Evolutionary conservation across 2,329 filamentous ascomycete genomes (phyloP).

Genomic region (Calonectria honghensis): DNA sequence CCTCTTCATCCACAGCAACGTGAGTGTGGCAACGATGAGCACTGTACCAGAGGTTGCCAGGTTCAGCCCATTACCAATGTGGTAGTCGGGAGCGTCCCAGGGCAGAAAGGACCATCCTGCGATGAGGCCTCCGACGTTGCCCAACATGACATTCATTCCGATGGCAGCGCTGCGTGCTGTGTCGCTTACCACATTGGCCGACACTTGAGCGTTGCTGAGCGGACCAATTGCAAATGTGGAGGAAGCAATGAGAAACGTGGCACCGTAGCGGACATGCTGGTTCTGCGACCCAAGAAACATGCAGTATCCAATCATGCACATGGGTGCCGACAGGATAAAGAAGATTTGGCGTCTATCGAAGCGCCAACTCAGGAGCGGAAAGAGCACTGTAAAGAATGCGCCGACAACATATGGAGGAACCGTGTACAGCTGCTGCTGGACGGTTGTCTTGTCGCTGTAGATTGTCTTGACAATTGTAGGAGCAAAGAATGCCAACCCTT

Average conservation of each 20-base stretch:
- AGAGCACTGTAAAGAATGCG: conserved; percentile 77
- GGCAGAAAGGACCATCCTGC: conserved; percentile 78
- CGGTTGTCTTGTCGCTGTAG: conserved; percentile 71
- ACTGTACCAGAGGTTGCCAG: conserved; percentile 73
- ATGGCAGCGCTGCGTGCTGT: conserved; percentile 81
- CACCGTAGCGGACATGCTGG: conserved; percentile 76
- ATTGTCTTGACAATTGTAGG: conserved; percentile 82
- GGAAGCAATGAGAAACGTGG: conserved; percentile 80
- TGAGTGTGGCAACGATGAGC: conserved; percentile 67
- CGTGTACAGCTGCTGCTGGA: conserved; percentile 80
- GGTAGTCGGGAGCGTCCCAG: conserved; percentile 77
- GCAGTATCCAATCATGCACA: conserved; percentile 81
- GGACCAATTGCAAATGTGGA: conserved; percentile 79
- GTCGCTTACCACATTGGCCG: conserved; percentile 82
- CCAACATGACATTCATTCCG: conserved; percentile 80
- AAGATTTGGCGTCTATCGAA: conserved; percentile 76
- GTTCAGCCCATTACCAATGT: conserved; percentile 82
- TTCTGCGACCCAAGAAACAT: conserved; percentile 78
- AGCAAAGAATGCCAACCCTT: conserved; percentile 81
- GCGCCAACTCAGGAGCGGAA: conserved; percentile 77
- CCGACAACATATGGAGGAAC: conserved; percentile 83
- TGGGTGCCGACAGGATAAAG: conserved; percentile 74
- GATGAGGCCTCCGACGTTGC: conserved; percentile 80
- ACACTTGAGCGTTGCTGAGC: conserved; percentile 79
- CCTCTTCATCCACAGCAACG: conserved; percentile 76